Evolutionary conservation across 2,329 filamentous ascomycete species (phyloP), one percentile per base, ranked within the genome.

Genomic region (Alternaria sp.): DNA sequence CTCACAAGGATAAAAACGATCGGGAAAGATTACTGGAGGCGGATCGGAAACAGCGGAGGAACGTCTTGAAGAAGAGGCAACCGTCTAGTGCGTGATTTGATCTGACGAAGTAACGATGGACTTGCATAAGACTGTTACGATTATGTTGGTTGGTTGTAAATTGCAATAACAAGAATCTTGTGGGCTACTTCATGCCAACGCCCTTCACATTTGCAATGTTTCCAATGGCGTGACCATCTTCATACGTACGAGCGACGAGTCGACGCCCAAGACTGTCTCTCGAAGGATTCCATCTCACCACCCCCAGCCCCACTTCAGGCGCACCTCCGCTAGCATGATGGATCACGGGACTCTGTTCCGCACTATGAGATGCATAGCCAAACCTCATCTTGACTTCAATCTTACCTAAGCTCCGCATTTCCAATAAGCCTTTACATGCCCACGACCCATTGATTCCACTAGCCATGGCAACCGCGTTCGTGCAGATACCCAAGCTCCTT

Each of bases 61-160:
- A 59, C 25, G 57, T 59, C n/a, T 30, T 62, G 23, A 62, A 50
- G 26, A 62, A 62, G 56, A 62, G 49, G 11, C 59, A 57, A 4
- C 54, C 59, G 25, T 30, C 28, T 44, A 23, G 15, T 25, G 57
- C 47, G n/a, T 62, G 59, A 62, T 11, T 10, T 40, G 15, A 19
- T 17, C 32, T 40, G 36, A 40, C 36, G n/a, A 26, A 49, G 30
- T 52, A 6, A 52, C 13, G 19, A 52, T 30, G 8, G 13, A 25
- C 30, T 52, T 28, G 46, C 10, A 28, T 28, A 49, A n/a, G 9
- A 28, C 25, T 26, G 13, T 40, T 15, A 28, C 21, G 23, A 54
- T n/a, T 21, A 21, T 44, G 23, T 54, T 54, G 36, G 17, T 54
- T 25, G 32, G 13, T 13, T 30, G 28, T 26, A 23, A 54, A 44